Evolutionary conservation across 225 moss, liverwort and hornwort genomes (phyloP), one percentile per base, ranked within the genome.

Genomic region (Marchantia polymorpha): DNA sequence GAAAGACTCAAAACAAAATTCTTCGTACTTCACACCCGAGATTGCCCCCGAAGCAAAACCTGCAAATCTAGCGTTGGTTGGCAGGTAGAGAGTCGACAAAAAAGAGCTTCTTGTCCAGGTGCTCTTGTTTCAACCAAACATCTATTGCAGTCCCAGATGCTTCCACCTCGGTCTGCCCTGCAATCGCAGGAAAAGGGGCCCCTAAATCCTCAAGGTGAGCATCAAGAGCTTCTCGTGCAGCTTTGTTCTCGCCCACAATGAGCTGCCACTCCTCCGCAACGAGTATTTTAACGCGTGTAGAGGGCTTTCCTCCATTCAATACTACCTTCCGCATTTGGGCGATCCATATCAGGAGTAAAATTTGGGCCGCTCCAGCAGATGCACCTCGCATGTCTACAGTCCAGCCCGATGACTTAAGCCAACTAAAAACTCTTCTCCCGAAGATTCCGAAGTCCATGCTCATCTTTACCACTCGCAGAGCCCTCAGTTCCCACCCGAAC

Each of bases 261-360:
- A 99, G 84, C 83, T 95, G 95, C 94, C 99, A 99, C n/a, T 91
- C 87, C 87, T 92, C 92, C 8, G 92, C 93, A 15, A 93, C 83
- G 74, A 92, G 69, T 26, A 99, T 95, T 71, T 86, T 79, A 20
- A 91, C 77, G 60, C 70, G 81, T n/a, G 82, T 58, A 0, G 95
- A 82, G 60, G 91, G 77, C 66, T 88, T 82, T 64, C 85, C 87
- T 7, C 92, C 94, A 47, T 70, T 78, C 31, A 82, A 61, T 50
- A 88, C 75, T 3, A 86, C 82, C 68, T 92, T 87, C 51, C 91
- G 89, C 63, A 99, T 92, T 10, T 90, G 86, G 5, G 92, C 84
- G 0, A 99, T 84, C 99, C 99, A 99, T 16, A 94, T 92, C 69
- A 99, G 77, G 52, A 99, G 81, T 10, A 99, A 86, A 10, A 99